A percentile compares a stretch with the other conserved stretches of the same genome.
Conservation (phyloP, 2,329 filamentous ascomycete genomes). For the Trichoderma sp. region DNA sequence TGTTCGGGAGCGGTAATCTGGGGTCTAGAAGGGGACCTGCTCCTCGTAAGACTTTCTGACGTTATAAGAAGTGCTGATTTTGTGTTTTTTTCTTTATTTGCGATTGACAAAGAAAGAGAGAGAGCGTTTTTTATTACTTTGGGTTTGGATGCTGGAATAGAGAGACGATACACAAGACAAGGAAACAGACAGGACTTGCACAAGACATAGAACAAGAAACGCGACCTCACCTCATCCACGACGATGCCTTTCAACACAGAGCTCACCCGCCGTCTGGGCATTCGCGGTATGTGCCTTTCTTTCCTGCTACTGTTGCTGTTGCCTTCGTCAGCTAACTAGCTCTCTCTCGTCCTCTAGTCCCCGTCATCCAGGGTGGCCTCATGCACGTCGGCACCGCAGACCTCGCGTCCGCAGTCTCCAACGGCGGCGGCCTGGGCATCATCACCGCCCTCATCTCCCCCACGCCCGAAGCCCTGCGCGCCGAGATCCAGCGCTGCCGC, state of each 20-base stretch:
- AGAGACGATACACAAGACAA: background rate
- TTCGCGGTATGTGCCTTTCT: slow-evolving; percentile 39
- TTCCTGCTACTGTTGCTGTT: too few species aligned
- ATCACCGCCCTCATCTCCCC: slow-evolving; percentile 90
- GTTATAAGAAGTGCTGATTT: background rate
- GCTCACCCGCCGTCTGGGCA: slow-evolving; percentile 56
- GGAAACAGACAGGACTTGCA: background rate
- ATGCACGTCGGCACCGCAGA: slow-evolving; percentile 82
- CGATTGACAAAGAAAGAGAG: background rate
- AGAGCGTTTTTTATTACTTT: background rate
- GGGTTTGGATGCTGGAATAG: background rate
- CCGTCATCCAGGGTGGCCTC: slow-evolving; percentile 84
- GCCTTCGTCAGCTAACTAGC: background rate
- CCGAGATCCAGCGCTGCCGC: slow-evolving; percentile 86
- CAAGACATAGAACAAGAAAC: background rate
- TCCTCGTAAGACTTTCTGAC: background rate
- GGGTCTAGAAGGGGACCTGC: background rate
- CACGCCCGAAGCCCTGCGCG: slow-evolving; percentile 83
- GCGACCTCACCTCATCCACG: background rate
- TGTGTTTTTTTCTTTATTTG: background rate
- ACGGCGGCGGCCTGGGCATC: slow-evolving; percentile 79
- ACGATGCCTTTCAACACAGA: slow-evolving; percentile 58
- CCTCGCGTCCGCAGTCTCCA: slow-evolving; percentile 71
- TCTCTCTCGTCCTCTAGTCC: slow-evolving; percentile 49
- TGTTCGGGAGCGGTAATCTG: background rate